A percentile compares a stretch with the other conserved stretches of the same genome.
These are phyloP conservation scores for Calonectria hongkongensis DNA, from an alignment of 2,329 filamentous ascomycete genomes.

Conservation along the genomic window DNA sequence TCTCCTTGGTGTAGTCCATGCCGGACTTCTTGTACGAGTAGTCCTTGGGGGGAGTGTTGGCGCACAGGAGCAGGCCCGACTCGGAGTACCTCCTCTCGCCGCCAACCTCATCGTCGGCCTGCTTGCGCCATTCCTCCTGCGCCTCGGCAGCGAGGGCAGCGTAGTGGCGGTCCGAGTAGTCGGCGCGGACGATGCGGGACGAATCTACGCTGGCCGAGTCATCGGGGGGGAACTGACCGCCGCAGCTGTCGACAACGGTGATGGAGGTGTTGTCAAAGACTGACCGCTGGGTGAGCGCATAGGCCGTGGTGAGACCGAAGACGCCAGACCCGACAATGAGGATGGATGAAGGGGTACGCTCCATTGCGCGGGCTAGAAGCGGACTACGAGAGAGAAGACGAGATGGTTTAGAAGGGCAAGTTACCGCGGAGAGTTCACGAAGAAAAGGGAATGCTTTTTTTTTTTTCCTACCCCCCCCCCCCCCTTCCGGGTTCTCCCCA, in stretches of 20 bases:
- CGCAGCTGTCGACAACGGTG: constrained; percentile 75
- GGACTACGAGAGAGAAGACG: constrained; percentile 27
- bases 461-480: background rate
- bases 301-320: constrained; percentile 78
- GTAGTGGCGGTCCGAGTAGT: constrained; percentile 90
- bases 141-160: constrained; percentile 82
- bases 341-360: constrained; percentile 68
- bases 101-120: constrained; percentile 73
- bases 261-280: constrained; percentile 72
- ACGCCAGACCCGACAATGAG: constrained; percentile 82
- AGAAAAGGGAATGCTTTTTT: constrained; percentile 6
- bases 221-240: constrained; percentile 74
- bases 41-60: constrained; percentile 64
- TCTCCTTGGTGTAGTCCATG: constrained; percentile 75
- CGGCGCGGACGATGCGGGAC: constrained; percentile 79
- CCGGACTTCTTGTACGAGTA: constrained; percentile 64
- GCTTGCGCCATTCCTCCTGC: constrained; percentile 80
- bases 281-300: constrained; percentile 79
- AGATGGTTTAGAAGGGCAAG: constrained; percentile 32
- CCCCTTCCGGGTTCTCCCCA: background rate
- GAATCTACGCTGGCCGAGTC: constrained; percentile 78
- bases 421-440: constrained; percentile 28
- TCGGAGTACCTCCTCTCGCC: constrained; percentile 81
- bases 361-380: constrained; percentile 52
- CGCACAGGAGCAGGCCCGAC: constrained; percentile 80